Conservation (phyloP, 2,329 filamentous ascomycete genomes). For the Blastomyces emzantsi region DNA sequence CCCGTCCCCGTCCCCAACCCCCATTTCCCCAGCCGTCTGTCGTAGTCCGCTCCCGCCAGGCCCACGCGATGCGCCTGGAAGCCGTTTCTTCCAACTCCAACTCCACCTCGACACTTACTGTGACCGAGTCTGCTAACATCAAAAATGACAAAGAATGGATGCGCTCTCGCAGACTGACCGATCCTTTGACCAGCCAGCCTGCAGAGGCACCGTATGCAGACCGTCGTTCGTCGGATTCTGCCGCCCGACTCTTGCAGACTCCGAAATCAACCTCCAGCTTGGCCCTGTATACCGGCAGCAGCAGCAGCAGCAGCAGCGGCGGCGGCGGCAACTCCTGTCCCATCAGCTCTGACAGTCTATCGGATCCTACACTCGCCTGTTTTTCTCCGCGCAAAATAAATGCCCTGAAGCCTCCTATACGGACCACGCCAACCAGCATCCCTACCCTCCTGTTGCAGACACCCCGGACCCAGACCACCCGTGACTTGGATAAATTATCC, state of each 20-base stretch:
- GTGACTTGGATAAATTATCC: conserved; percentile 23
- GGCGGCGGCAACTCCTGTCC: conserved; percentile 13
- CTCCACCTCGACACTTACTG: conserved; percentile 5
- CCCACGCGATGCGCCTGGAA: conserved; percentile 11
- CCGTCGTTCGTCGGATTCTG: conserved; percentile 14
- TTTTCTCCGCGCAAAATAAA: conserved; percentile 22
- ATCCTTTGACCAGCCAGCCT: conserved; percentile 6
- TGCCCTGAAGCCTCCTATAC: conserved; percentile 14
- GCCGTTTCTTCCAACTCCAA: conserved; percentile 6
- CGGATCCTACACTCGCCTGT: conserved; percentile 21
- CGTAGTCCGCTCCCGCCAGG: neutral
- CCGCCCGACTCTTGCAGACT: neutral
- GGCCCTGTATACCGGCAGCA: conserved; percentile 6
- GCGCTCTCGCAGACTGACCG: conserved; percentile 8
- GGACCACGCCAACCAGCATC: conserved; percentile 7
- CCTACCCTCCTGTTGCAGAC: conserved; percentile 15
- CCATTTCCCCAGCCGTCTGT: neutral
- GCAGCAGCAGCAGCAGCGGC: conserved; percentile 6
- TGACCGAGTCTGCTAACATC: neutral
- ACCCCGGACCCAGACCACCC: conserved; percentile 22
- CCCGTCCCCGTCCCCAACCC: neutral
- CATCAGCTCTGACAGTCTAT: conserved; percentile 21
- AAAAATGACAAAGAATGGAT: conserved; percentile 7
- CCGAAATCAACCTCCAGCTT: conserved; percentile 12
- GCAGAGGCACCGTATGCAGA: conserved; percentile 14